Evolutionary conservation across 2,329 filamentous ascomycete genomes (phyloP).

Genomic region (Apiospora rasikravindrae): DNA sequence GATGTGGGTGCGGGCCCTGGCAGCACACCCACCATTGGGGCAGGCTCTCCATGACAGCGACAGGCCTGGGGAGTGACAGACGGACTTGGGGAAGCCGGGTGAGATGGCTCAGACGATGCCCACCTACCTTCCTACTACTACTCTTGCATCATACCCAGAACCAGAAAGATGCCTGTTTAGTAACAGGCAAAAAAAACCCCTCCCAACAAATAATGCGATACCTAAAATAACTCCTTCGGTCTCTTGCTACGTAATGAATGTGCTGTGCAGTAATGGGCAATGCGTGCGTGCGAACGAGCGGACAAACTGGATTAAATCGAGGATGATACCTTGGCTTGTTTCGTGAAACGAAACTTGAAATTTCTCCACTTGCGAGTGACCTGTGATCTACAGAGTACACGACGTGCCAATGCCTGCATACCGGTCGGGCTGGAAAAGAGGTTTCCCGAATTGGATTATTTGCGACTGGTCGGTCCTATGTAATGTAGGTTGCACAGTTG

Average conservation of each 20-base stretch:
- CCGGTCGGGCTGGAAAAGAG: neutral
- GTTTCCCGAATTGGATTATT: neutral
- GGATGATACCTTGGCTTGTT: slow-evolving; percentile 11
- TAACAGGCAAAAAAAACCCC: slow-evolving; percentile 1
- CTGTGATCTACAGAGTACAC: neutral
- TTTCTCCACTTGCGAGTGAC: neutral
- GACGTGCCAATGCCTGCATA: neutral
- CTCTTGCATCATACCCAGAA: neutral
- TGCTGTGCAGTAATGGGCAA: neutral
- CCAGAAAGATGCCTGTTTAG: neutral
- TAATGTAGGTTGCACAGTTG: neutral
- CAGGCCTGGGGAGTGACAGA: neutral
- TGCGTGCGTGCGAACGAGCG: neutral
- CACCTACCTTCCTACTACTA: neutral
- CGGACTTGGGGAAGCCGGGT: neutral
- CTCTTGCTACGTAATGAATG: neutral
- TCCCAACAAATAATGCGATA: slow-evolving; percentile 3
- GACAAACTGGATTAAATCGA: neutral
- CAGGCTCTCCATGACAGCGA: neutral
- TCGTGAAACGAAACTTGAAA: slow-evolving; percentile 16
- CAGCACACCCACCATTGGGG: neutral
- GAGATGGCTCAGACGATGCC: neutral
- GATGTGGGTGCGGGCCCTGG: neutral
- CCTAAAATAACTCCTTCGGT: neutral
- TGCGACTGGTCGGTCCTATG: neutral